phyloP scores from a whole-genome alignment of 2,329 filamentous ascomycete species.

The Epichloe hybrida region DNA sequence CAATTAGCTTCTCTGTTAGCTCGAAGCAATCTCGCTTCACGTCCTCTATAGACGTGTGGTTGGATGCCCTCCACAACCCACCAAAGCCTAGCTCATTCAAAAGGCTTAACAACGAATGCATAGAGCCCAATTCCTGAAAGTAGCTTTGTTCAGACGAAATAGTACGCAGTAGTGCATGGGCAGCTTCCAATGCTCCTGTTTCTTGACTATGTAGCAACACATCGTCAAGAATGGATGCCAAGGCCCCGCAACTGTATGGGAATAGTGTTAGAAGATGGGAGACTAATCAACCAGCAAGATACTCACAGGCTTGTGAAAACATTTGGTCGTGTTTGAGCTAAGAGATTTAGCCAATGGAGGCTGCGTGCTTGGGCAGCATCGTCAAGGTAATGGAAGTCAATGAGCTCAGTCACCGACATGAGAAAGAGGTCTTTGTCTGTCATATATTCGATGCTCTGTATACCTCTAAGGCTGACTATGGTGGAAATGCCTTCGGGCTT shows the following conservation, averaged over 20 bases:
- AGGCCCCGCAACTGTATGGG: conserved; percentile 35
- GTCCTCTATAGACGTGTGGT: conserved; percentile 34
- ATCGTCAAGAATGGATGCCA: conserved; percentile 46
- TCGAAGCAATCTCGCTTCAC: conserved; percentile 37
- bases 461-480: conserved; percentile 12
- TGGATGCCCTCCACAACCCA: conserved; percentile 47
- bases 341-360: conserved; percentile 44
- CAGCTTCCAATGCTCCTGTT: conserved; percentile 42
- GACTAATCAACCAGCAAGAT: too few species aligned
- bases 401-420: conserved; percentile 48
- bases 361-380: conserved; percentile 46
- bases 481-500: conserved; percentile 24
- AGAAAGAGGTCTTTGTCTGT: conserved; percentile 50
- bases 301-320: conserved; percentile 47
- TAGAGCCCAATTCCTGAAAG: conserved; percentile 31
- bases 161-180: conserved; percentile 45
- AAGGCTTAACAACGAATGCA: conserved; percentile 34
- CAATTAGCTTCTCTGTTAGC: conserved; percentile 47
- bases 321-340: conserved; percentile 39
- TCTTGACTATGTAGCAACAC: conserved; percentile 51
- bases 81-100: conserved; percentile 49
- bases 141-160: conserved; percentile 42
- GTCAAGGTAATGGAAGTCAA: conserved; percentile 53
- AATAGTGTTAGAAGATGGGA: conserved; percentile 2
- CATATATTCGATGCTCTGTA: conserved; percentile 27